A percentile compares a stretch with the other conserved stretches of the same genome.
Evolutionary conservation across 1,284 basidiomycete genomes (phyloP).

Genomic region (Ceratobasidium sp.): DNA sequence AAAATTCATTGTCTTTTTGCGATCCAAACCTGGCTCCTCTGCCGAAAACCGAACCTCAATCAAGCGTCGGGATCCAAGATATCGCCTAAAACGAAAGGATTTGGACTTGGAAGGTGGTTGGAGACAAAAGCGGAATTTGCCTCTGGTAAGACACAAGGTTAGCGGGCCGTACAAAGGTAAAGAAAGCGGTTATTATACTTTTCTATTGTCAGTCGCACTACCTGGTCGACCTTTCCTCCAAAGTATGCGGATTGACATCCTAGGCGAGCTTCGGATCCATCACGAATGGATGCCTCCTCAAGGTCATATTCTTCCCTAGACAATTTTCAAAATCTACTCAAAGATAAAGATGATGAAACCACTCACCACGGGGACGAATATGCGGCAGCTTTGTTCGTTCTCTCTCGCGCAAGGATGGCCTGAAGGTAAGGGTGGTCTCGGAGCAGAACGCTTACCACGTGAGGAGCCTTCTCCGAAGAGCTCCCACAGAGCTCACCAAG

Average conservation of each 20-base stretch:
- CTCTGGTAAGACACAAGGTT: background rate
- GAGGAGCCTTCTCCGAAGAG: conserved; percentile 19
- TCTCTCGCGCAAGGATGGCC: background rate
- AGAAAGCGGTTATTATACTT: background rate
- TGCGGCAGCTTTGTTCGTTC: background rate
- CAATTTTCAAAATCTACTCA: background rate
- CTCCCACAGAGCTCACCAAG: conserved; percentile 18
- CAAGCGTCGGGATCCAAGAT: conserved; percentile 40
- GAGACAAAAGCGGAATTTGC: conserved; percentile 30
- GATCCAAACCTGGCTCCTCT: background rate
- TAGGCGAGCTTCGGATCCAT: conserved; percentile 4
- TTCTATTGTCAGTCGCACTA: conserved; percentile 13
- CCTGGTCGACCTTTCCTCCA: conserved; percentile 34
- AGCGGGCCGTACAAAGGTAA: background rate
- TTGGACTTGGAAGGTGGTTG: conserved; percentile 27
- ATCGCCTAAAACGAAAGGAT: conserved; percentile 42
- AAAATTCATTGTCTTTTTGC: background rate
- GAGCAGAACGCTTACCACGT: conserved; percentile 13
- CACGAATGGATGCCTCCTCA: conserved; percentile 26
- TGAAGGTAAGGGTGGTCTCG: background rate
- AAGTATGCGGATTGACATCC: conserved; percentile 21
- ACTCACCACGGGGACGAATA: conserved; percentile 26
- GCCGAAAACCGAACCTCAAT: conserved; percentile 41
- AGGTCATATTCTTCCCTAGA: conserved; percentile 34
- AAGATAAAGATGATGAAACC: background rate